A percentile compares a stretch with the other conserved stretches of the same genome.
Evolutionary conservation across 495 filamentous ascomycete genomes (phyloP).

Genomic region (Glutinoglossum americanum): DNA sequence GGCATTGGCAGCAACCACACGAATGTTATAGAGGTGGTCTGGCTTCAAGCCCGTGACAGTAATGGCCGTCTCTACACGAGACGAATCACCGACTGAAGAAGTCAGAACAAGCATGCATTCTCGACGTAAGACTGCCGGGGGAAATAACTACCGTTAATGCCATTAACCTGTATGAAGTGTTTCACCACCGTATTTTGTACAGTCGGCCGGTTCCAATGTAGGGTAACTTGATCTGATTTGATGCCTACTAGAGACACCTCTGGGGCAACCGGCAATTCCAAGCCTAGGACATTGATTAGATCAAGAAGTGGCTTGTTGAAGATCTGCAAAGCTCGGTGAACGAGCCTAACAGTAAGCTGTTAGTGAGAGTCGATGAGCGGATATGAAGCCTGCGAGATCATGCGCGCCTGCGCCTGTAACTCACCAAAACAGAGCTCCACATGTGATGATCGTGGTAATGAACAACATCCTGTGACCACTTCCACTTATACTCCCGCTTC

Average conservation of each 20-base stretch:
- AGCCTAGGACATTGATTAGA: conserved; percentile 70
- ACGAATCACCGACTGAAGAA: conserved; percentile 57
- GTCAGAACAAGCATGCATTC: background rate
- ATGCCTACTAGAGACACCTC: conserved; percentile 84
- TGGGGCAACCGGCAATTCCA: conserved; percentile 79
- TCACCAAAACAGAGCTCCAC: conserved; percentile 13
- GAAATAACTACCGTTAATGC: conserved; percentile 49
- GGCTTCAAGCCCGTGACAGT: conserved; percentile 71
- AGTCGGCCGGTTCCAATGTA: conserved; percentile 74
- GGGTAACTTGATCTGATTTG: conserved; percentile 61
- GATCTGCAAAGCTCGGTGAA: conserved; percentile 63
- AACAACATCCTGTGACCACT: conserved; percentile 12
- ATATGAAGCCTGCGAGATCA: background rate
- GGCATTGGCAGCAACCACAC: conserved; percentile 70
- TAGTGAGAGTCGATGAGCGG: background rate
- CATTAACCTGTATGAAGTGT: conserved; percentile 83
- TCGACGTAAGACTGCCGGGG: background rate
- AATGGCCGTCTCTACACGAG: conserved; percentile 66
- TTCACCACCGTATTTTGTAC: conserved; percentile 59
- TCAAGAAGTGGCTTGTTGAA: conserved; percentile 76
- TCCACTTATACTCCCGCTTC: background rate
- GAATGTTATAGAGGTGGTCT: conserved; percentile 72
- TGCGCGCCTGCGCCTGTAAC: too few species aligned
- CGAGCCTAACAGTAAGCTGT: conserved; percentile 32
- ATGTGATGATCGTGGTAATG: conserved; percentile 13